Evolutionary conservation across 2,329 filamentous ascomycete genomes (phyloP).

Genomic region (Sclerotinia minor): DNA sequence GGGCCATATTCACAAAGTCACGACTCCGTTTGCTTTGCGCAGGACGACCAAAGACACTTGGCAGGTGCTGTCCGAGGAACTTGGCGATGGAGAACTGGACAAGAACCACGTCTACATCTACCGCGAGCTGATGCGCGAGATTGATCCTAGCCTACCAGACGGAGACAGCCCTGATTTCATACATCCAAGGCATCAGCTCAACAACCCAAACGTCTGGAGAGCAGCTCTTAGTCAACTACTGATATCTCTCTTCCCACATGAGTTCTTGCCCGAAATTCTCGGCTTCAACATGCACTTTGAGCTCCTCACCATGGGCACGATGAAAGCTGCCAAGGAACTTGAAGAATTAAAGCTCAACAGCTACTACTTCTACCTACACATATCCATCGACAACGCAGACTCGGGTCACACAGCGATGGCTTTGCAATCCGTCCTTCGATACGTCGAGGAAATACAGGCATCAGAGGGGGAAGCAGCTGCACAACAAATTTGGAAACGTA

Average conservation of each 20-base stretch:
- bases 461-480: too few species aligned
- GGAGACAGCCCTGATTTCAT: slow-evolving; percentile 29
- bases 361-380: slow-evolving; percentile 53
- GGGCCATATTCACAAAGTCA: slow-evolving; percentile 48
- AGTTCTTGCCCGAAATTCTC: slow-evolving; percentile 52
- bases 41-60: slow-evolving; percentile 47
- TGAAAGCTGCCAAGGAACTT: slow-evolving; percentile 48
- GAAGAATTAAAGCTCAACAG: slow-evolving; percentile 47
- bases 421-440: too few species aligned
- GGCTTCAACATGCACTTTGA: slow-evolving; percentile 55
- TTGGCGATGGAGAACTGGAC: slow-evolving; percentile 50
- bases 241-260: slow-evolving; percentile 50
- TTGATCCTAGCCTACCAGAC: slow-evolving; percentile 36
- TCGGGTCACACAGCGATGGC: slow-evolving; percentile 49
- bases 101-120: slow-evolving; percentile 49
- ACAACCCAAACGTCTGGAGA: slow-evolving; percentile 43
- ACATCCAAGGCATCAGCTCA: slow-evolving; percentile 28
- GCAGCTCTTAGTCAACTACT: slow-evolving; percentile 48
- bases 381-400: slow-evolving; percentile 52
- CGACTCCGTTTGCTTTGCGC: slow-evolving; percentile 46
- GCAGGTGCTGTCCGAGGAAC: slow-evolving; percentile 53
- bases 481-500: too few species aligned
- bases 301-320: slow-evolving; percentile 44
- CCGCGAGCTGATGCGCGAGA: slow-evolving; percentile 37
- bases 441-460: too few species aligned